phyloP scores from a whole-genome alignment of 2,329 filamentous ascomycete genomes.

The Hypoxylon sp. region DNA sequence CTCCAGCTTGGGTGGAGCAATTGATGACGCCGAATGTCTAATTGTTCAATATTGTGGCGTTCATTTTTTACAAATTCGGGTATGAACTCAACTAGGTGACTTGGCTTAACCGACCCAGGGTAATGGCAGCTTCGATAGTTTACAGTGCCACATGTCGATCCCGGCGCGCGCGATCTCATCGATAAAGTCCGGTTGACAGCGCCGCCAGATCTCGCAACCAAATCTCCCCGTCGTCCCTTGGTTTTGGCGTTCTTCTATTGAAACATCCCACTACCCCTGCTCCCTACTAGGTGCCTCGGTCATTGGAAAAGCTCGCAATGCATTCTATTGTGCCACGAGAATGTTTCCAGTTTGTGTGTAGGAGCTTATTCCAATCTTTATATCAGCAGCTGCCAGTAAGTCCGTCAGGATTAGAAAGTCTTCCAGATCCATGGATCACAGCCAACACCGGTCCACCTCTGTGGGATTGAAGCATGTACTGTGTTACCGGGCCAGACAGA shows the following conservation, averaged over 20 bases:
- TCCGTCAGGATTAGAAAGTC: too few species aligned
- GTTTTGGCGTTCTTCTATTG: not conserved
- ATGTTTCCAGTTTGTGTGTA: not conserved
- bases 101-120: not conserved
- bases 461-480: not conserved
- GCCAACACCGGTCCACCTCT: too few species aligned
- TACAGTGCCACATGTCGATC: not conserved
- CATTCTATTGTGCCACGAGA: not conserved
- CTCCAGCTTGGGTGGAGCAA: constrained; percentile 1
- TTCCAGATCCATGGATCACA: too few species aligned
- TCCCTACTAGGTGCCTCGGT: not conserved
- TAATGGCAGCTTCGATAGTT: not conserved
- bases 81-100: not conserved
- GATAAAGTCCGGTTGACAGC: not conserved
- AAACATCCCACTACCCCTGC: not conserved
- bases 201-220: not conserved
- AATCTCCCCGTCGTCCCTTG: not conserved
- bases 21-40: constrained; percentile 2
- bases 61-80: constrained; percentile 4
- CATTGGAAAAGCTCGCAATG: not conserved
- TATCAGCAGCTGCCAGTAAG: not conserved
- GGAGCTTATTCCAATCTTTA: not conserved
- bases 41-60: constrained; percentile 24
- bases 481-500: too few species aligned
- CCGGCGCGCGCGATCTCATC: not conserved